phyloP scores from a whole-genome alignment of 2,329 filamentous ascomycete genomes.

The Aspergillus thermomutatus region DNA sequence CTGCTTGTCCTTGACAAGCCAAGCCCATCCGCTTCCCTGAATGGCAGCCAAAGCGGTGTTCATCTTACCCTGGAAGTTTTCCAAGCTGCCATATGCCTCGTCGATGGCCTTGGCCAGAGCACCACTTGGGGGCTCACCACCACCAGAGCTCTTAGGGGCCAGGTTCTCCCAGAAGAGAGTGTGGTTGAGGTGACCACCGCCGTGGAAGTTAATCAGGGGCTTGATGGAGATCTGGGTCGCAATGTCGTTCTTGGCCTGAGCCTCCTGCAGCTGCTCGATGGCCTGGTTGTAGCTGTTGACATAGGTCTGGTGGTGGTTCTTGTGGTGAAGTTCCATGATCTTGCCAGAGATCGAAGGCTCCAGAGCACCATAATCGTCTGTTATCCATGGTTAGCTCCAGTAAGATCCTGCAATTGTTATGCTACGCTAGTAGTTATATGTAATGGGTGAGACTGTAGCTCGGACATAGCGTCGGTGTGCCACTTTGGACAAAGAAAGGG shows the following conservation, averaged over 20 bases:
- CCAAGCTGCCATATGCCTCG: conserved; percentile 56
- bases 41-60: conserved; percentile 62
- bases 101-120: conserved; percentile 58
- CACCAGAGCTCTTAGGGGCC: conserved; percentile 59
- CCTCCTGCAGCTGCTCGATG: conserved; percentile 65
- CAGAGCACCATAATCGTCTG: conserved; percentile 95
- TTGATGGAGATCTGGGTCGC: conserved; percentile 57
- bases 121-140: conserved; percentile 61
- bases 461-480: not conserved
- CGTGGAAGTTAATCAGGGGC: conserved; percentile 63
- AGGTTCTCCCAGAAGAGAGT: conserved; percentile 66
- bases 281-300: conserved; percentile 84
- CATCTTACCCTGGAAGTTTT: conserved; percentile 60
- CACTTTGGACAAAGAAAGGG: not conserved
- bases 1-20: conserved; percentile 61
- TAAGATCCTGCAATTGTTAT: not conserved
- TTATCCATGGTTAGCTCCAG: conserved; percentile 4
- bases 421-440: not conserved
- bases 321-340: conserved; percentile 96
- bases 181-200: conserved; percentile 63
- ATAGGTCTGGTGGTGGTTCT: conserved; percentile 92
- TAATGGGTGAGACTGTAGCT: not conserved
- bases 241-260: conserved; percentile 53
- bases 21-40: conserved; percentile 64
- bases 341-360: conserved; percentile 79